Conservation (phyloP, 2,329 filamentous ascomycete genomes). For the Alternaria solani region DNA sequence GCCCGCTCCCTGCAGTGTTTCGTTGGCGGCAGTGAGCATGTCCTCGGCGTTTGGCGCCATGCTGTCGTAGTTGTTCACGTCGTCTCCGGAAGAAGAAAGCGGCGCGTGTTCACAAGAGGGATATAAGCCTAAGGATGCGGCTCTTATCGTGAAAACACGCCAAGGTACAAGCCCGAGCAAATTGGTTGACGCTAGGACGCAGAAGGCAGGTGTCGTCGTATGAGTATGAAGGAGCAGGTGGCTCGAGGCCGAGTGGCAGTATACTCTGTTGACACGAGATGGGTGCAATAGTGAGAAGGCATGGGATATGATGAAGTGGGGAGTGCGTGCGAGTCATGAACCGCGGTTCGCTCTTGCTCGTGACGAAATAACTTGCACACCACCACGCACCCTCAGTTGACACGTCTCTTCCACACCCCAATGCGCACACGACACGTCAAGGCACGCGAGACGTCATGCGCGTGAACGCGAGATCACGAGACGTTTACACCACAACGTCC, state of each 20-base stretch:
- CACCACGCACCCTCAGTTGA: not conserved
- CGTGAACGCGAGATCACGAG: slow-evolving; percentile 31
- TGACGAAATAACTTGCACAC: slow-evolving; percentile 29
- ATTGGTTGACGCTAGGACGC: slow-evolving; percentile 17
- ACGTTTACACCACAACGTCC: slow-evolving; percentile 16
- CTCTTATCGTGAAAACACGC: slow-evolving; percentile 26
- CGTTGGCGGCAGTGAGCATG: slow-evolving; percentile 18
- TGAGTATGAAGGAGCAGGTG: slow-evolving; percentile 4
- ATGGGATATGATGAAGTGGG: slow-evolving; percentile 14
- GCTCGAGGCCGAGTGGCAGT: not conserved
- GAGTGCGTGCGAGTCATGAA: slow-evolving; percentile 34
- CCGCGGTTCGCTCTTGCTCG: slow-evolving; percentile 25
- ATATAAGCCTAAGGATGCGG: slow-evolving; percentile 7
- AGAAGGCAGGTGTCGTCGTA: slow-evolving; percentile 17
- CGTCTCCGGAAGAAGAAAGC: not conserved
- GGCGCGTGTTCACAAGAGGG: slow-evolving; percentile 12
- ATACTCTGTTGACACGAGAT: not conserved
- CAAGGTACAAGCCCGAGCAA: slow-evolving; percentile 16
- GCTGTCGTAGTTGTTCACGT: slow-evolving; percentile 1
- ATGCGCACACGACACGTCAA: slow-evolving; percentile 8
- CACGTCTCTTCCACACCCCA: not conserved
- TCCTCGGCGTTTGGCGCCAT: slow-evolving; percentile 33
- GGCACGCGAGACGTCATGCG: slow-evolving; percentile 28
- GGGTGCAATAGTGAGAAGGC: not conserved
- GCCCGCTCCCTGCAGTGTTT: slow-evolving; percentile 19